Evolutionary conservation across 208 protist species (phyloP), one percentile per base, ranked within the genome.

Genomic region (Endotrypanum monterogeii): DNA sequence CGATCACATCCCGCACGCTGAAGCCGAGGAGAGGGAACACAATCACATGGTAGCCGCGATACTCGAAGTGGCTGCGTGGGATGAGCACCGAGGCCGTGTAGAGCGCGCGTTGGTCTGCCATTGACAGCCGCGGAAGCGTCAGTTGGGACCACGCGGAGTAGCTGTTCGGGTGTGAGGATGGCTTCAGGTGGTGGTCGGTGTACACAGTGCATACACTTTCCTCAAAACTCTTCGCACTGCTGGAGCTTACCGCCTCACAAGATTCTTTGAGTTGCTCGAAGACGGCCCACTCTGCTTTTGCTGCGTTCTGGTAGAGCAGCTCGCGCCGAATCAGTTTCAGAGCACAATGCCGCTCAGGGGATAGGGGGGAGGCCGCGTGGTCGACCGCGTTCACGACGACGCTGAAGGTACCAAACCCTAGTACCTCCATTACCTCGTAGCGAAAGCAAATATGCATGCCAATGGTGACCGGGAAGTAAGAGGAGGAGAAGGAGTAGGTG

Each of bases 401-500:
- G 44, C 94, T 92, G 80, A 95, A 98, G 4, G 89, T 94, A 56
- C 94, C 94, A 18, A 90, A 73, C 23, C 92, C 94, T 11, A 96
- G 69, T 46, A 94, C 78, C 28, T 89, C 83, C 8, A 91, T 39
- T 44, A 96, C 75, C 66, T 94, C 87, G 75, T 95, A 98, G 37
- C 91, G 82, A 78, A 98, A 99, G 9, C 74, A 72, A 18, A 99
- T 87, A 75, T 99, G 98, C 75, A 99, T 97, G 52, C 97, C 85
- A 39, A 90, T 57, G 8, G 95, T 78, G 25, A 96, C 56, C 18
- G 87, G 79, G 72, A 99, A 99, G 74, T 99, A 96, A 89, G 76
- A 80, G 11, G 63, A 23, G 7, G 76, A 80, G 11, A 28, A 23
- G 7, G 46, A 54, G 44, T 11, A 25, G 20, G 39, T 44, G 25